Evolutionary conservation across 2,329 filamentous ascomycete species (phyloP), one percentile per base, ranked within the genome.

Genomic region (Beauveria scarabaeidicola): DNA sequence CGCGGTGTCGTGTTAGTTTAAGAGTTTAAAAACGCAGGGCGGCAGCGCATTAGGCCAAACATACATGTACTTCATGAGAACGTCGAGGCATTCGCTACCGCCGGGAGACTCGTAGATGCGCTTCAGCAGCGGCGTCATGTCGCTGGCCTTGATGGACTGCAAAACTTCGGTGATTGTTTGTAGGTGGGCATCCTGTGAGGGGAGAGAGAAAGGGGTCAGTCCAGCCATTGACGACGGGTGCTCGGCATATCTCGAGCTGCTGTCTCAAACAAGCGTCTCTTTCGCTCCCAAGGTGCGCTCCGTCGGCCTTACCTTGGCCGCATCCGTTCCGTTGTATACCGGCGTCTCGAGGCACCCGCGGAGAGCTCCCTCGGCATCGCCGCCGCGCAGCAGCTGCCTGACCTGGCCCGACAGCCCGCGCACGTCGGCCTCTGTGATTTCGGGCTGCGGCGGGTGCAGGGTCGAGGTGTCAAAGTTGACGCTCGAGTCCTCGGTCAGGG

Each of bases 41-140:
- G 7, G n/a, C 10, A 10, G 27, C n/a, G 17, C 21, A 15, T 13
- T 25, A 10, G n/a, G 19, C 11, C 4, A 11, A 36, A 21, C 88
- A 69, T 84, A 97, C 86, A 97, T 80, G 76, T 97, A 99, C 79
- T 99, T 99, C 90, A 96, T 96, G 73, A 99, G 78, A 55, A 93
- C 91, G 73, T 99, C 94, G 66, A 96, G 78, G 62, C 89, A 82
- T 75, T 97, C 94, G 63, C 84, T 85, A 29, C 94, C 94, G 63
- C 89, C 89, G 54, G 89, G 84, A 11, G 87, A 85, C 61, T 78
- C 79, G 76, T 94, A 91, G 69, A 97, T 88, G 61, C 86, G 84
- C 75, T 87, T 85, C 66, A 99, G 79, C 69, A 97, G 85, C 15
- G 90, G 89, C 64, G 87, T 91, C 90, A 97, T 97, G 67, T 99